phyloP scores from a whole-genome alignment of 192 early-diverging fungal genomes.

The Oehlia diaphana region DNA sequence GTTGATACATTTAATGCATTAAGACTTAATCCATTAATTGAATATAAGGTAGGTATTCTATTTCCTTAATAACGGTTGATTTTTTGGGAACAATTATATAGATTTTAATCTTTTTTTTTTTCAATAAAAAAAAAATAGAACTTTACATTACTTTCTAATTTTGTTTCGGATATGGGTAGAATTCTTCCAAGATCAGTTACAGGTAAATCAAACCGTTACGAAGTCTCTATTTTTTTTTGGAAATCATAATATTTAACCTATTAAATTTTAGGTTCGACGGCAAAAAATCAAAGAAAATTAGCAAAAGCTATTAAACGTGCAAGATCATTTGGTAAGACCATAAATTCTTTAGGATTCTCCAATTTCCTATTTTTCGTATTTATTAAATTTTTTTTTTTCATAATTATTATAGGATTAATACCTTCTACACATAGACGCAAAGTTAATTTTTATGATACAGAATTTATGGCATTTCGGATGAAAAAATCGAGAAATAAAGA shows the following conservation, averaged over 20 bases:
- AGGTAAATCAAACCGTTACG: conserved; percentile 28
- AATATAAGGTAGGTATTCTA: conserved; percentile 39
- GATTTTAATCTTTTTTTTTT: too few relatives aligned
- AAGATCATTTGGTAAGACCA: conserved; percentile 43
- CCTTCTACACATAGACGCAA: conserved; percentile 15
- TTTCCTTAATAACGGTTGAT: neutral
- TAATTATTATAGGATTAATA: neutral
- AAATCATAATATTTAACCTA: neutral
- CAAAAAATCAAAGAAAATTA: conserved; percentile 51
- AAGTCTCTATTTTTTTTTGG: too few relatives aligned
- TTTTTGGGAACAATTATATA: neutral
- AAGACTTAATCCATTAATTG: conserved; percentile 43
- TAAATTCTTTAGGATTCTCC: neutral
- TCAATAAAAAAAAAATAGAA: conserved; percentile 25
- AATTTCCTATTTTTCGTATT: neutral
- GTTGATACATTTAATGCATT: conserved; percentile 45
- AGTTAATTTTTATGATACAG: neutral
- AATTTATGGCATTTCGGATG: neutral
- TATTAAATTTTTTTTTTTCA: neutral
- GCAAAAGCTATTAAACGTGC: conserved; percentile 49
- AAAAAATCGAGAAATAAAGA: neutral
- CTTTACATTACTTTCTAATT: conserved; percentile 39
- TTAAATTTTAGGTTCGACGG: conserved; percentile 37
- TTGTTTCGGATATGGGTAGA: conserved; percentile 52
- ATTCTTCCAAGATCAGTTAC: conserved; percentile 45